Percentiles rank a stretch among this genome's conserved stretches.
Conservation (phyloP, 176 grass and related monocot genomes). For the Ananas comosus region DNA sequence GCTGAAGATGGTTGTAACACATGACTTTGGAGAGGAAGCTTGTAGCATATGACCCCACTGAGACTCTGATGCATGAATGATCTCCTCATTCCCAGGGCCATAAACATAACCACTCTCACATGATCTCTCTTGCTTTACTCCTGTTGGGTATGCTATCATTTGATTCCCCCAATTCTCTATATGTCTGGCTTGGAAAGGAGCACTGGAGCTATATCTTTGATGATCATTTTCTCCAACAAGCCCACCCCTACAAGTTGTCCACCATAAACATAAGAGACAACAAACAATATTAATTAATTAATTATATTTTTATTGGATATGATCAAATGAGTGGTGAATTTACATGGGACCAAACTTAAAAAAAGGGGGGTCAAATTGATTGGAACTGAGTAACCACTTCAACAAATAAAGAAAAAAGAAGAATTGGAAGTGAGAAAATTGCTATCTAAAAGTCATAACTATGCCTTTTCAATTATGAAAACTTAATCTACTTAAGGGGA, state of each 20-base stretch:
- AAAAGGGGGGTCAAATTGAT: conserved; percentile 6
- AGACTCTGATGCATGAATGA: conserved; percentile 26
- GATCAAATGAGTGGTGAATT: neutral
- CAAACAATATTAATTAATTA: neutral
- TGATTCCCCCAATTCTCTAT: conserved; percentile 22
- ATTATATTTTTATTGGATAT: conserved; percentile 5
- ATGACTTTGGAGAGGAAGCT: conserved; percentile 67
- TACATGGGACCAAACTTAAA: neutral
- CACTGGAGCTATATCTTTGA: conserved; percentile 10
- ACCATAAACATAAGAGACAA: neutral
- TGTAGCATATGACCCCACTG: conserved; percentile 34
- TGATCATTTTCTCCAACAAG: conserved; percentile 39
- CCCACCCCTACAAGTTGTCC: conserved; percentile 25
- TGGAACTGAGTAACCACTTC: neutral
- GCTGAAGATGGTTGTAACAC: conserved; percentile 42
- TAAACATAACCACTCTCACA: conserved; percentile 19
- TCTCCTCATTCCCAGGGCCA: conserved; percentile 25
- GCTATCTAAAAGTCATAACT: neutral
- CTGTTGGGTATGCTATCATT: conserved; percentile 19
- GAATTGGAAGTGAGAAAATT: neutral
- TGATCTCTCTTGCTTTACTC: conserved; percentile 33
- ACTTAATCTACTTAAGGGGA: neutral
- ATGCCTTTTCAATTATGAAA: neutral
- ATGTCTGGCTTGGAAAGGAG: conserved; percentile 19
- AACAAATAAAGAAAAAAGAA: conserved; percentile 6